Percentiles rank a stretch among this genome's conserved stretches.
Evolutionary conservation across 1,284 basidiomycete genomes (phyloP).

Genomic region (Amylostereum chailletii): DNA sequence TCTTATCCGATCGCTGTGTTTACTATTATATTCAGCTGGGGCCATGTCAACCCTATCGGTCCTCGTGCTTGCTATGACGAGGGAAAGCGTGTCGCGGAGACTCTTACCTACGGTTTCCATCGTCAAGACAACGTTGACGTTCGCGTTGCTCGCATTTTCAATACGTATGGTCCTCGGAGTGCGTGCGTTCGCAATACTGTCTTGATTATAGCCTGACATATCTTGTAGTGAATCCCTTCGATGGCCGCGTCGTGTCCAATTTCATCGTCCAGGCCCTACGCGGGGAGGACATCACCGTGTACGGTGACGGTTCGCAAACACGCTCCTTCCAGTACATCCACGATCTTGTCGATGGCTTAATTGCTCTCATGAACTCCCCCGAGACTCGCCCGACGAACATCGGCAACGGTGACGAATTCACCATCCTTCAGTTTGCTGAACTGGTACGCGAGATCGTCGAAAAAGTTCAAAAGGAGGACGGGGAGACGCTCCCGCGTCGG

Average conservation of each 20-base stretch:
- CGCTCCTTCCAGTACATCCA: constrained; percentile 95
- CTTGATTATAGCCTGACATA: not conserved
- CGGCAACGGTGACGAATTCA: constrained; percentile 90
- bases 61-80: constrained; percentile 98
- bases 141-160: constrained; percentile 94
- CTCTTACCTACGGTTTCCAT: constrained; percentile 90
- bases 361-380: constrained; percentile 87
- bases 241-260: constrained; percentile 96
- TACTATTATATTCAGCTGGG: constrained; percentile 66
- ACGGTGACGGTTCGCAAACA: constrained; percentile 93
- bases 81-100: constrained; percentile 93
- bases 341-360: constrained; percentile 76
- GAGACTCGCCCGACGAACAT: constrained; percentile 93
- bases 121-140: constrained; percentile 93
- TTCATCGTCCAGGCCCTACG: constrained; percentile 96
- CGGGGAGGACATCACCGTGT: constrained; percentile 94
- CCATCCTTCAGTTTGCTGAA: constrained; percentile 85
- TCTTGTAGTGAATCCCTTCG: constrained; percentile 81
- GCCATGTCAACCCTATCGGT: constrained; percentile 96
- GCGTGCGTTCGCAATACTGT: constrained; percentile 14
- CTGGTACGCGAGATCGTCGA: constrained; percentile 84
- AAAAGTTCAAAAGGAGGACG: constrained; percentile 82
- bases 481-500: constrained; percentile 43
- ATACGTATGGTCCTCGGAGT: constrained; percentile 68
- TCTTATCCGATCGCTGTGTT: not conserved